phyloP scores from a whole-genome alignment of 306 rosid genomes.

The Quillaja saponaria region DNA sequence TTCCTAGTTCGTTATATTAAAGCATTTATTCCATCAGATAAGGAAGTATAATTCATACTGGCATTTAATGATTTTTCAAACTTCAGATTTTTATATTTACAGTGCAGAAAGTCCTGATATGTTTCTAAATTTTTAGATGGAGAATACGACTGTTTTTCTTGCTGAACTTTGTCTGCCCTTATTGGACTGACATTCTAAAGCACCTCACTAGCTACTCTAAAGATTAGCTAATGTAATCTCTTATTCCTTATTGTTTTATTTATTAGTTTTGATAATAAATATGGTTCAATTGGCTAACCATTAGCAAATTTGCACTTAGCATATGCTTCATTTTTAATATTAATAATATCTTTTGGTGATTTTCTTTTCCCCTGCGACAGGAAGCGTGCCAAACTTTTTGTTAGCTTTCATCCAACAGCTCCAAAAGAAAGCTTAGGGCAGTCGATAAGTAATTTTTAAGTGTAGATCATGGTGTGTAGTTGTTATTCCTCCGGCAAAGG shows the following conservation, averaged over 20 bases:
- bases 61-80: neutral
- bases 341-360: too few species aligned
- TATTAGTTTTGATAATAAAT: neutral
- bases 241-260: neutral
- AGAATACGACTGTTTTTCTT: conserved; percentile 64
- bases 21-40: conserved; percentile 60
- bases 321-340: too few species aligned
- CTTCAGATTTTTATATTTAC: neutral
- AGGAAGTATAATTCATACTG: conserved; percentile 44
- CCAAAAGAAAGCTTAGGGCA: conserved; percentile 63
- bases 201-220: conserved; percentile 81
- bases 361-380: conserved; percentile 33
- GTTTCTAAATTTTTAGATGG: conserved; percentile 47
- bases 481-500: conserved; percentile 50
- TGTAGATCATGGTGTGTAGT: conserved; percentile 52
- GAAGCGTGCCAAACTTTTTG: conserved; percentile 63
- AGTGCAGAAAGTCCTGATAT: neutral
- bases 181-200: conserved; percentile 70
- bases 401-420: conserved; percentile 48
- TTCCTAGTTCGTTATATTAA: conserved; percentile 79
- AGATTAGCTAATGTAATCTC: conserved; percentile 58
- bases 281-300: too few species aligned
- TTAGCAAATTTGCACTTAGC: too few species aligned
- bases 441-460: conserved; percentile 55
- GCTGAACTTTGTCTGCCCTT: conserved; percentile 72